Evolutionary conservation across 805 yeast species (phyloP), one percentile per base, ranked within the genome.

Genomic region (Candida railenensis): DNA sequence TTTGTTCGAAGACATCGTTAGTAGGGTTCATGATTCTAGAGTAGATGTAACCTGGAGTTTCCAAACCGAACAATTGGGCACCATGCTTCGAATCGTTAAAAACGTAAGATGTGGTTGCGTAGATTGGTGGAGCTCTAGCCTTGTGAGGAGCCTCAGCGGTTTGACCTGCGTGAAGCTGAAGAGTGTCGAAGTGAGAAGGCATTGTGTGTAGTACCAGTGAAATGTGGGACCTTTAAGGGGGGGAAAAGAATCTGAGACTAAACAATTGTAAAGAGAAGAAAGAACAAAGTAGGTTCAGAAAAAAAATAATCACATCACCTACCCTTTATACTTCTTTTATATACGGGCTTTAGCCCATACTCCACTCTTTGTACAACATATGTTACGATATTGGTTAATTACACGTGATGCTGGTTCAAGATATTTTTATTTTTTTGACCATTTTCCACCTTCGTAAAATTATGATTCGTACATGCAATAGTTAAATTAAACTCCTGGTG

Each of bases 161-260:
- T 72, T 90, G 96, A 53, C 99, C 99, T 45, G 97, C 97, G 69
- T 92, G 98, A 57, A 92, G 80, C 75, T 92, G 97, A 48, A 87
- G 76, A 25, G 97, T 91, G 59, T 91, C 97, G 59, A 89, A 89
- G 60, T 85, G 91, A 32, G 83, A 78, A 34, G 83, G 81, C 74
- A 70, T 71, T 22, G 44, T 36, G n/a, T n/a, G n/a, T n/a, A n/a
- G n/a, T n/a, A n/a, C n/a, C n/a, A n/a, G n/a, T n/a, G n/a, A n/a
- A n/a, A n/a, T n/a, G n/a, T n/a, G n/a, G n/a, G n/a, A n/a, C n/a
- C n/a, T n/a, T n/a, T n/a, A n/a, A n/a, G n/a, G n/a, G n/a, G n/a
- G n/a, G n/a, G n/a, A n/a, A n/a, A n/a, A n/a, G n/a, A n/a, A 25
- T 7, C 30, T 25, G 30, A 25, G 30, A 11, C 11, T 25, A 7